Conservation (phyloP, 2,329 filamentous ascomycete species). For the Purpureocillium lavendulum region DNA sequence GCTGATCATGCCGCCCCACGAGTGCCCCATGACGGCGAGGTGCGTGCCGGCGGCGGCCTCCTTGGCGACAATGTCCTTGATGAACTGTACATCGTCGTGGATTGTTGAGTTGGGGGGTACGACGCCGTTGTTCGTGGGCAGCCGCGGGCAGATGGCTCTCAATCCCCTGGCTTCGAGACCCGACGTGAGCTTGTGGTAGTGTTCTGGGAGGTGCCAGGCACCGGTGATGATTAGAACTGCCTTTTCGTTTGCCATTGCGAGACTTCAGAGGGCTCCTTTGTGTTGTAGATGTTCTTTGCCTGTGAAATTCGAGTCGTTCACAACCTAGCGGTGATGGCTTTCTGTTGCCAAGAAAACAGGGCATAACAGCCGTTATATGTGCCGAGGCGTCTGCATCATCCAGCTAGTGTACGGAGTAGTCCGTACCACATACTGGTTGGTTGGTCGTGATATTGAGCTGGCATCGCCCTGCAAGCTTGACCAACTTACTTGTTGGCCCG, state of each 20-base stretch:
- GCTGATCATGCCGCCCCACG: slow-evolving; percentile 3
- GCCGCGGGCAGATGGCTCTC: slow-evolving; percentile 7
- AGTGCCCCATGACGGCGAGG: slow-evolving; percentile 4
- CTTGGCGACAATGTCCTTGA: slow-evolving; percentile 4
- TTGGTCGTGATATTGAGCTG: too few species aligned
- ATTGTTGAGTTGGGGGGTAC: slow-evolving; percentile 10
- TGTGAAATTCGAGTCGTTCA: too few species aligned
- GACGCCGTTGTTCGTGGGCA: slow-evolving; percentile 10
- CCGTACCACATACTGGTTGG: too few species aligned
- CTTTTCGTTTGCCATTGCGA: not conserved
- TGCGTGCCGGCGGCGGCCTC: slow-evolving; percentile 1
- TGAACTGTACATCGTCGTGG: slow-evolving; percentile 7
- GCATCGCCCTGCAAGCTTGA: too few species aligned
- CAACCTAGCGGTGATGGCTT: too few species aligned
- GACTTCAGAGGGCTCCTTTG: too few species aligned
- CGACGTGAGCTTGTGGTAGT: slow-evolving; percentile 7
- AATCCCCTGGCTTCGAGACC: slow-evolving; percentile 6
- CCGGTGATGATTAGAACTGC: slow-evolving; percentile 10
- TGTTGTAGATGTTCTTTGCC: too few species aligned
- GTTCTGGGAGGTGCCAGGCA: slow-evolving; percentile 10
- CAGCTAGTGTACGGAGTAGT: too few species aligned
- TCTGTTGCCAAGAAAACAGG: too few species aligned
- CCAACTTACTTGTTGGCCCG: too few species aligned
- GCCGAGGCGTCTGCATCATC: too few species aligned
- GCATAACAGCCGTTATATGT: too few species aligned